Evolutionary conservation across 805 yeast species (phyloP), one percentile per base, ranked within the genome.

Genomic region (Candida namnaoensis): DNA sequence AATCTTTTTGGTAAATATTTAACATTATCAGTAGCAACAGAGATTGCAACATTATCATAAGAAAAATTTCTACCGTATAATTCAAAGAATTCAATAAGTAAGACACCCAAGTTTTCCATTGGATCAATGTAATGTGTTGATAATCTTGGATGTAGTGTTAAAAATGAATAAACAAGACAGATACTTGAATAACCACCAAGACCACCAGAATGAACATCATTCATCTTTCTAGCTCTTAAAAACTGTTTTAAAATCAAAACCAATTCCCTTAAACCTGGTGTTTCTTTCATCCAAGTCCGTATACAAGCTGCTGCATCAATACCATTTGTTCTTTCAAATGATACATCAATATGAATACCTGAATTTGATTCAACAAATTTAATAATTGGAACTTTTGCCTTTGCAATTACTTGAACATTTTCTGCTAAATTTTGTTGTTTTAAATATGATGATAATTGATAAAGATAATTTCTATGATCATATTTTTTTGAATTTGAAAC

Each of bases 131-230:
- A 76, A 7, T 76, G 71, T 0, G 95, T 76, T 2, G 80, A 58
- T 11, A 88, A 56, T 48, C 88, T 70, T 13, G 96, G 96, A 58
- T 91, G 98, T 47, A 84, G 65, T 49, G 69, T 74, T 46, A 90
- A 61, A 54, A 90, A 88, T 14, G 91, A 79, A 52, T 80, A 80
- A 14, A 84, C 88, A 56, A 93, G 55, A 53, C 96, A 88, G 36
- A 90, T 87, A n/a, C 87, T 85, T 7, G 96, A 78, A 58, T 82
- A 91, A 0, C 98, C 98, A 35, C 99, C 98, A 6, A 91, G 65
- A 0, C 98, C 98, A 40, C 99, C 99, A 23, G 80, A 80, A 52
- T 84, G 95, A 13, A 91, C 98, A 47, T 86, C 83, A 53, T 88
- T 88, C 46, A 90, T 66, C 44, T 72, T 76, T 52, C 97, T 69